Evolutionary conservation across 345 rosid genomes (phyloP).

Genomic region (Eucalyptus regnans): DNA sequence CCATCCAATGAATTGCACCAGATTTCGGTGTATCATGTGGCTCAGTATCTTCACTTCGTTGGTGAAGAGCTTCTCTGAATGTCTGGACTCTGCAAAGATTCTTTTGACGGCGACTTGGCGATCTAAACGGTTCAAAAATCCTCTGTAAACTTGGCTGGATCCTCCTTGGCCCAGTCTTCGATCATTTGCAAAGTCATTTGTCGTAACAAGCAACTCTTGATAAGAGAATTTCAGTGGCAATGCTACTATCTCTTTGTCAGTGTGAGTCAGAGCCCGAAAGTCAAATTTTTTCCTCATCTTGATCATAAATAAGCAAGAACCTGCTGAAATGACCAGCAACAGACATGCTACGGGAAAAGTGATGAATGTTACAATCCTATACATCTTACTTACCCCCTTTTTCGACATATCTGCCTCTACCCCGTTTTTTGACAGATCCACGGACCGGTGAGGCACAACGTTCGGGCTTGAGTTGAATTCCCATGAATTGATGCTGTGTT

Average conservation of each 20-base stretch:
- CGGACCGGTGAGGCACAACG: fast-evolving
- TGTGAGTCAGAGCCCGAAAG: too few species aligned
- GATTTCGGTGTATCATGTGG: background rate
- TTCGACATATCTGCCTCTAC: fast-evolving
- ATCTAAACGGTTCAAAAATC: background rate
- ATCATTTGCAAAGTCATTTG: background rate
- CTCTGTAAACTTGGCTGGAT: background rate
- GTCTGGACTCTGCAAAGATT: background rate
- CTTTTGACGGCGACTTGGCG: background rate
- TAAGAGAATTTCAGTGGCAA: too few species aligned
- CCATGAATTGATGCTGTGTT: background rate
- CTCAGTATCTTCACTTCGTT: background rate
- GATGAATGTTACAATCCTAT: too few species aligned
- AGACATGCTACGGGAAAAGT: too few species aligned
- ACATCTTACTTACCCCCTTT: too few species aligned
- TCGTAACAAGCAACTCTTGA: too few species aligned
- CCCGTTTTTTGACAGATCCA: background rate
- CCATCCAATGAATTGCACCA: background rate
- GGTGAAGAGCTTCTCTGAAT: background rate
- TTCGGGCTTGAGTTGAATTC: background rate
- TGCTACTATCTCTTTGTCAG: too few species aligned
- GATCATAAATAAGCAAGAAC: too few species aligned
- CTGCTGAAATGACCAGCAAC: too few species aligned
- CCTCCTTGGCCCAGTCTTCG: background rate
- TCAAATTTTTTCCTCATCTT: too few species aligned